phyloP scores from a whole-genome alignment of 495 filamentous ascomycete genomes.

The Margaritispora aquatica region DNA sequence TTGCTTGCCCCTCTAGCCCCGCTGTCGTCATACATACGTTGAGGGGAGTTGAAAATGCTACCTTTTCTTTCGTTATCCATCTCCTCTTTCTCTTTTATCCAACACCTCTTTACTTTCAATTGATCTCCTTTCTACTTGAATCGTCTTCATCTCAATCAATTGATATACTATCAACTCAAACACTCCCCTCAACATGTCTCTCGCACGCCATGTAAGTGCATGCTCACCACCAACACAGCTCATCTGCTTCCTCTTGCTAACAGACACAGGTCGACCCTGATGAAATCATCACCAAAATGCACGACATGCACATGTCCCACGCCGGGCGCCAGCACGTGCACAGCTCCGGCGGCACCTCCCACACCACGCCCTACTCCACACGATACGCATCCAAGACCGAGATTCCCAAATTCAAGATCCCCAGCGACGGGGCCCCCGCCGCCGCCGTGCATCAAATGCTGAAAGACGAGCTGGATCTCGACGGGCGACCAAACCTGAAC shows the following conservation, averaged over 20 bases:
- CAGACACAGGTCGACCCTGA: conserved; percentile 52
- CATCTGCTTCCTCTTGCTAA: background rate
- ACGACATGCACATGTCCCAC: conserved; percentile 35
- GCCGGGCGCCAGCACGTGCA: conserved; percentile 35
- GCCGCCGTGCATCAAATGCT: conserved; percentile 63
- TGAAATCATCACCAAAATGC: conserved; percentile 49
- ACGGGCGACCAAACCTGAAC: conserved; percentile 67
- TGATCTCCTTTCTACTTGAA: background rate
- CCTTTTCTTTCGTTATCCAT: background rate
- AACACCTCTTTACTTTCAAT: background rate
- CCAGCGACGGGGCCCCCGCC: conserved; percentile 52
- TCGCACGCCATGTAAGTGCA: conserved; percentile 35
- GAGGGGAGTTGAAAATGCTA: background rate
- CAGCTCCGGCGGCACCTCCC: conserved; percentile 35
- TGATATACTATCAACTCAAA: background rate
- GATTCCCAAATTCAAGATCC: conserved; percentile 64
- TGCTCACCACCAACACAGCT: background rate
- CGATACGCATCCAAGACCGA: conserved; percentile 54
- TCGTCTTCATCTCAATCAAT: too few species aligned
- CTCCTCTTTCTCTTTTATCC: background rate
- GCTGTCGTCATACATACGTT: background rate
- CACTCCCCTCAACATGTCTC: conserved; percentile 28
- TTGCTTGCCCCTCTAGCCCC: too few species aligned
- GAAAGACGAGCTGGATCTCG: conserved; percentile 68
- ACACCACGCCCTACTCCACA: conserved; percentile 57